Percentiles rank a stretch among this genome's conserved stretches.
These are phyloP conservation scores for Pythium insidiosum DNA, from an alignment of 352 stramenopile genomes.

Conservation along the genomic window DNA sequence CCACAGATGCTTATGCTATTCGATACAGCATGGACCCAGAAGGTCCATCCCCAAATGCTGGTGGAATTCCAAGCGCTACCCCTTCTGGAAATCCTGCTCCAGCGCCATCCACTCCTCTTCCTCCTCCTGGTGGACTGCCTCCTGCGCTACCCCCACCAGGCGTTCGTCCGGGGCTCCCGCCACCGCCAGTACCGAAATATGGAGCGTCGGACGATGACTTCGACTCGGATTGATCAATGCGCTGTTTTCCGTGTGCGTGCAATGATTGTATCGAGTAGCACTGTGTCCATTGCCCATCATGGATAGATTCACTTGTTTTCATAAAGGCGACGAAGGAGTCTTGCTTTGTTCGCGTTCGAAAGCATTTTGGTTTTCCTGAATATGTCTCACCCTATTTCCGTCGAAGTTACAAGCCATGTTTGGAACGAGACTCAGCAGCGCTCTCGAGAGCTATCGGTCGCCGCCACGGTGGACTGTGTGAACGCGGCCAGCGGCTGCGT, in stretches of 20 bases:
- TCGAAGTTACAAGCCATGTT: too few species aligned
- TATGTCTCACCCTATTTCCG: too few species aligned
- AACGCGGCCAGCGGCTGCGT: too few species aligned
- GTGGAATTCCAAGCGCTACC: constrained; percentile 6
- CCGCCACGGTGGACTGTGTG: too few species aligned
- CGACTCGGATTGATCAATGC: constrained; percentile 8
- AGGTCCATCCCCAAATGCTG: constrained; percentile 57
- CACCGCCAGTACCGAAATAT: constrained; percentile 27
- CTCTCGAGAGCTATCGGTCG: too few species aligned
- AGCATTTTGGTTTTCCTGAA: too few species aligned
- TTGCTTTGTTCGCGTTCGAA: too few species aligned
- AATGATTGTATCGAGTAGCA: too few species aligned
- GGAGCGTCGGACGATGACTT: constrained; percentile 61
- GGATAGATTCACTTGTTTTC: too few species aligned
- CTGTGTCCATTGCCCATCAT: too few species aligned
- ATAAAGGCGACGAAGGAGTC: too few species aligned
- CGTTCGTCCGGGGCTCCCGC: constrained; percentile 35
- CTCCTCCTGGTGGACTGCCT: constrained; percentile 2
- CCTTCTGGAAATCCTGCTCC: not conserved
- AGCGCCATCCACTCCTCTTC: not conserved
- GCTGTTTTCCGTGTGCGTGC: not conserved
- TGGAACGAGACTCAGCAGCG: too few species aligned
- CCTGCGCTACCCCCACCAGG: constrained; percentile 19
- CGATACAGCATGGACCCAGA: constrained; percentile 66
- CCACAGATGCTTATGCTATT: not conserved